Percentiles rank a stretch among this genome's conserved stretches.
phyloP scores from a whole-genome alignment of 169 alveolate genomes.

The Hepatocystis sp. region DNA sequence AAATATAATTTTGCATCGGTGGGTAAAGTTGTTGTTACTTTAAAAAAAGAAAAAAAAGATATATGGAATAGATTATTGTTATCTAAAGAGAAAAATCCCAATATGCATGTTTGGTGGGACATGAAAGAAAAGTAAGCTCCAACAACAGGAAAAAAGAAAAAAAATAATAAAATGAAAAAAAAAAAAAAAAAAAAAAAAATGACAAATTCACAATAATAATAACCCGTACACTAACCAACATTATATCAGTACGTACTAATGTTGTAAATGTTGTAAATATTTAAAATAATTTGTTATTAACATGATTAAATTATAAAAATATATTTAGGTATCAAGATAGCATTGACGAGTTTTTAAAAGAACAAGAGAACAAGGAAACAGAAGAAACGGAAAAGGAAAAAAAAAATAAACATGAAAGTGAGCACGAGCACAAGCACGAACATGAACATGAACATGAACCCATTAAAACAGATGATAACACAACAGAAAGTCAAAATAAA shows the following conservation, averaged over 20 bases:
- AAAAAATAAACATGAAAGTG: not conserved
- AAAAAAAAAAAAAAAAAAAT: conserved; percentile 21
- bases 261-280: too few species aligned
- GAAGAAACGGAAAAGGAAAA: not conserved
- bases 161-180: conserved; percentile 69
- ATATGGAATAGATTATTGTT: conserved; percentile 89
- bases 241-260: not conserved
- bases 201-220: not conserved
- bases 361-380: conserved; percentile 22
- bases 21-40: conserved; percentile 89
- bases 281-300: too few species aligned
- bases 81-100: conserved; percentile 87
- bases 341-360: conserved; percentile 33
- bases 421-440: too few species aligned
- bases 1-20: conserved; percentile 91
- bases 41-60: conserved; percentile 83
- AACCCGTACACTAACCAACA: not conserved
- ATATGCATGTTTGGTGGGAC: conserved; percentile 95
- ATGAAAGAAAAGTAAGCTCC: conserved; percentile 94
- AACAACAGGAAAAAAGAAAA: too few species aligned
- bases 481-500: not conserved
- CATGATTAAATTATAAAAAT: too few species aligned
- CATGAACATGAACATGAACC: not conserved
- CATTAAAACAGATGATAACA: not conserved
- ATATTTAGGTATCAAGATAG: conserved; percentile 50